Evolutionary conservation across 2,329 filamentous ascomycete genomes (phyloP), one percentile per base, ranked within the genome.

Genomic region (Paecilomyces sp.): DNA sequence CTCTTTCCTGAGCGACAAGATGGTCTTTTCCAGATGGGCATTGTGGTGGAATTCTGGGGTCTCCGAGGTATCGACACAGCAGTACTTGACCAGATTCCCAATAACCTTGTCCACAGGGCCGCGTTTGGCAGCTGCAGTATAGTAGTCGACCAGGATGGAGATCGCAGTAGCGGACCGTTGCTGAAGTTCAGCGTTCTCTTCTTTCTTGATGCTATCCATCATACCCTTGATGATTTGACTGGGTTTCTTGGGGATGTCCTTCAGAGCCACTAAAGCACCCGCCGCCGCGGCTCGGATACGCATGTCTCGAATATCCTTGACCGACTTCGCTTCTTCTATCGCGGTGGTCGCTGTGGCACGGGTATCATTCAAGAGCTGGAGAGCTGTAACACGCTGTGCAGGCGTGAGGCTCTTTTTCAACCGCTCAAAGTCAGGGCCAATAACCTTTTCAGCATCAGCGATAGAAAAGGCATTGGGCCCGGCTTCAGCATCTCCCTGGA

Each of bases 131-230:
- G 86, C 86, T 51, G 86, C 84, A 3, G 91, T 92, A 68, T 97
- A 94, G 24, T 94, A 82, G 65, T 90, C 87, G n/a, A 99, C 88
- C 22, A 97, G 85, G 47, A 84, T 85, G 5, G 92, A 91, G 57
- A 99, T 89, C 2, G 92, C 92, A 13, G 85, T 85, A 1, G 92
- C 91, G 30, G 93, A 96, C 25, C 93, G 89, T 66, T 85, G 86
- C 73, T 99, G 94, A 1, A 99, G 81, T 65, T 94, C 90, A 30
- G 88, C 77, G 68, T 95, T 97, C 68, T 97, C 94, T 71, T 99
- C 95, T 41, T 87, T 88, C 76, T 97, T 99, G 70, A 99, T 85
- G 69, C 93, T 97, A 73, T 99, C 94, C 94, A 99, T 99, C 75
- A 99, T 90, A 2, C 88, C 91, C 76, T 96, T 97, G 77, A 99